Conservation (phyloP, 176 grass and related monocot species). For the Cenchrus americanus region DNA sequence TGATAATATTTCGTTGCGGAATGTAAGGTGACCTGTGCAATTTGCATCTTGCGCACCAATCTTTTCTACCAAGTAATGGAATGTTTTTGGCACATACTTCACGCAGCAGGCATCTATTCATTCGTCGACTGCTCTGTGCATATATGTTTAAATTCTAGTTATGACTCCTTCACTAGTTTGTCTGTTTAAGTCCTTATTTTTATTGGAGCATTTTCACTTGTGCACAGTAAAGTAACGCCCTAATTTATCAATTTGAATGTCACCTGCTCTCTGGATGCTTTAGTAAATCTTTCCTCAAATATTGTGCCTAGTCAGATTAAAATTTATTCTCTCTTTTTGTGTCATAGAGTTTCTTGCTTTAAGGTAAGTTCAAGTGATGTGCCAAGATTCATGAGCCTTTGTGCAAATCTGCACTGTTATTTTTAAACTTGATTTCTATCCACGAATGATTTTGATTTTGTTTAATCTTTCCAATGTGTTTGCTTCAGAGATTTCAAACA, state of each 20-base stretch:
- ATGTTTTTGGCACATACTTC: background rate
- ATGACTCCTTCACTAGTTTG: too few relatives aligned
- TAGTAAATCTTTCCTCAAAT: background rate
- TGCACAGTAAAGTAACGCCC: background rate
- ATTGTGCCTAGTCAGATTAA: background rate
- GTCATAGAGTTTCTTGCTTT: background rate
- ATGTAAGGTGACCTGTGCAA: background rate
- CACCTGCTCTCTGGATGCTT: slow-evolving; percentile 17
- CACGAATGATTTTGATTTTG: background rate
- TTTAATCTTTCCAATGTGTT: slow-evolving; percentile 9
- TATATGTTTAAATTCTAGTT: background rate
- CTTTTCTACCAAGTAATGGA: background rate
- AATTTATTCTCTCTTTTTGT: slow-evolving; percentile 5
- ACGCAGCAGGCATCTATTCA: background rate
- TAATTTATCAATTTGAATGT: background rate
- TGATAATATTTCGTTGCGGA: background rate
- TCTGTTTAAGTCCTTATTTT: background rate
- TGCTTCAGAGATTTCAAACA: slow-evolving; percentile 43
- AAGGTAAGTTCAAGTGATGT: background rate
- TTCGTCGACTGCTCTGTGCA: background rate
- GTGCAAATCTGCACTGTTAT: slow-evolving; percentile 19
- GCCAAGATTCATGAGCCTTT: background rate
- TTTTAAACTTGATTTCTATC: background rate
- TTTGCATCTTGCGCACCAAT: background rate
- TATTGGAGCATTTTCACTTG: background rate